A percentile compares a stretch with the other conserved stretches of the same genome.
Conservation (phyloP, 2,329 filamentous ascomycete genomes). For the Fusarium sp. region DNA sequence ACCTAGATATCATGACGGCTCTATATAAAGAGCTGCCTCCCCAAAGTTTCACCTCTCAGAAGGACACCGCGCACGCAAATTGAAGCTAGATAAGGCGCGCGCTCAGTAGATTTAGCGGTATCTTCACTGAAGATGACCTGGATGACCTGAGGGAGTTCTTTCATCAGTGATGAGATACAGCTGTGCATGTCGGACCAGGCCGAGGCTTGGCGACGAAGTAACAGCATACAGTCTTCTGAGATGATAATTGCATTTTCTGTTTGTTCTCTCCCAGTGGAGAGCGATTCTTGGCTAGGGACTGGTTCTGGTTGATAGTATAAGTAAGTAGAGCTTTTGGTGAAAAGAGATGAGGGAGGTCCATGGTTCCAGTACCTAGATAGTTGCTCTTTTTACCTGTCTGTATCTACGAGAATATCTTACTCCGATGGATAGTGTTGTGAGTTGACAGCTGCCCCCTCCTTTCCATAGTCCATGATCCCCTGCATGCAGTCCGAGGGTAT, state of each 20-base stretch:
- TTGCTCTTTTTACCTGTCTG: neutral
- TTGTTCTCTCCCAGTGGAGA: neutral
- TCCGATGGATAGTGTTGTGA: neutral
- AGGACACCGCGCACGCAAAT: neutral
- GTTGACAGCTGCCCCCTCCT: neutral
- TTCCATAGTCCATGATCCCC: neutral
- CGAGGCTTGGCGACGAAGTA: neutral
- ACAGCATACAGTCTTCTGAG: conserved; percentile 1
- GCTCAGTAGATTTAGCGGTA: neutral
- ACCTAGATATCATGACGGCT: neutral
- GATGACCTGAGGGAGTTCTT: neutral
- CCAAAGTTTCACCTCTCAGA: neutral
- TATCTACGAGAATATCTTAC: neutral
- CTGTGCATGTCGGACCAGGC: neutral
- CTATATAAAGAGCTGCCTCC: neutral
- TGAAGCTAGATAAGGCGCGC: neutral
- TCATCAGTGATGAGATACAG: conserved; percentile 4
- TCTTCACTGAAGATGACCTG: neutral
- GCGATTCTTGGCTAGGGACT: neutral
- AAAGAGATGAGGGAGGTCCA: neutral
- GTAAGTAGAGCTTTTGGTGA: neutral
- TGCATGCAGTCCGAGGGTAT: neutral
- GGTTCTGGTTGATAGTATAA: neutral
- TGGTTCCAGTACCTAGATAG: neutral
- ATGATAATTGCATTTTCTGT: neutral